Evolutionary conservation across 139 green algal genomes (phyloP), one percentile per base, ranked within the genome.

Genomic region (Astrephomene gubernaculifera): DNA sequence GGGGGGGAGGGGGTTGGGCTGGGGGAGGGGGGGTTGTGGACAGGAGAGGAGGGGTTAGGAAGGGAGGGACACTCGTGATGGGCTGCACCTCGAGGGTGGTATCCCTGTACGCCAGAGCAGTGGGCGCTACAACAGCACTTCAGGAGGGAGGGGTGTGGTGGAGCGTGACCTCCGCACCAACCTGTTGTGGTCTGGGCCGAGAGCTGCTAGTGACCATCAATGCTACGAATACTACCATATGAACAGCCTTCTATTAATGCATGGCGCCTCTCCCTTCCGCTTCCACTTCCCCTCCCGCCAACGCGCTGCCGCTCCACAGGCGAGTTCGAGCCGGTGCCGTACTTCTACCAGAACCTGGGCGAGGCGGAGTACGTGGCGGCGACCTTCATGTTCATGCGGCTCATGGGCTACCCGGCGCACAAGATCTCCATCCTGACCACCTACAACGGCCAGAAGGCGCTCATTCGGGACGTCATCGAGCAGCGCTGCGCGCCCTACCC

Each of bases 301-400:
- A 14, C n/a, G 19, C 57, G 19, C 57, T 65, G 19, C 19, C n/a
- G 57, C 24, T 9, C 57, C 6, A 19, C 76, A 87, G n/a, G 95
- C 27, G 97, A 99, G 91, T 92, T 70, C 24, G 91, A 93, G 82
- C 97, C 97, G 1, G 89, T 91, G 41, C 95, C 97, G 29, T 95
- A 97, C 92, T 99, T 98, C 88, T 99, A 96, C 90, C 95, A 99
- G 90, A 99, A 99, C 90, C 92, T 99, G 54, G 97, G 90, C 7
- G 97, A 99, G 92, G 97, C 97, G 1, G 96, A 99, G 85, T 97
- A 97, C 71, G 60, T 98, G 31, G 95, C 98, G n/a, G 95, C 87
- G 70, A 41, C 96, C 65, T 99, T 93, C 89, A 75, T 69, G 69
- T 94, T 94, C 90, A 98, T 99, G 97, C 91, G 97, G 22, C 88